A percentile compares a stretch with the other conserved stretches of the same genome.
phyloP scores from a whole-genome alignment of 1,284 basidiomycete species.

The Ustilago vetiveriae region DNA sequence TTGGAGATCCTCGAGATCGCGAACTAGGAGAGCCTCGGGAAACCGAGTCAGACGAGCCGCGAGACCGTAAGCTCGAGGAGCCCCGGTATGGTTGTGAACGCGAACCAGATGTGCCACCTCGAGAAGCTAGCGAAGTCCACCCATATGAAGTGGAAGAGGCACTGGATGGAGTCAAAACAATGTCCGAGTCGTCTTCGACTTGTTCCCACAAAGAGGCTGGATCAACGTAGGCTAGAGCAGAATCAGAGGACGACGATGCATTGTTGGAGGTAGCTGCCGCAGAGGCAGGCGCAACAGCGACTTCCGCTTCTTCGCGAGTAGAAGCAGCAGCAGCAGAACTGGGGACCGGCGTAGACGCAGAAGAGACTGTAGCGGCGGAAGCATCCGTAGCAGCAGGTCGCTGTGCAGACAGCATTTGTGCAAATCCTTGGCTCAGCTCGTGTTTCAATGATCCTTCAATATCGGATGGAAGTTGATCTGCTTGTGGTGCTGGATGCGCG shows the following conservation, averaged over 20 bases:
- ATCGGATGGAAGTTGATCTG: neutral
- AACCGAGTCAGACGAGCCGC: neutral
- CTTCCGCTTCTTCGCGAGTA: too few species aligned
- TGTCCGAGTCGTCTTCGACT: slow-evolving; percentile 10
- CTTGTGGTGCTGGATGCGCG: too few species aligned
- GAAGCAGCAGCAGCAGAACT: too few species aligned
- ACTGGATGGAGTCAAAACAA: slow-evolving; percentile 14
- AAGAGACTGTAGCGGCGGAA: neutral
- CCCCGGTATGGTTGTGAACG: too few species aligned
- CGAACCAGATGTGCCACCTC: too few species aligned
- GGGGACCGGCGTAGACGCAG: too few species aligned
- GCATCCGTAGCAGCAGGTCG: neutral
- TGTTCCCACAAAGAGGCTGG: neutral
- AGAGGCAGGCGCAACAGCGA: too few species aligned
- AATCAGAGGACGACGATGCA: neutral
- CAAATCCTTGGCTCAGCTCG: slow-evolving; percentile 20
- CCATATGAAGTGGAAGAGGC: slow-evolving; percentile 2
- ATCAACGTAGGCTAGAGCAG: neutral
- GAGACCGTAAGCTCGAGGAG: slow-evolving; percentile 8
- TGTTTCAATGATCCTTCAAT: neutral
- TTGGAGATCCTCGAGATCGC: too few species aligned
- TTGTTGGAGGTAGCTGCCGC: neutral
- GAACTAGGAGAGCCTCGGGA: neutral
- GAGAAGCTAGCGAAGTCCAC: too few species aligned
- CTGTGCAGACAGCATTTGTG: slow-evolving; percentile 27